These are phyloP conservation scores for Eimeria necatrix DNA, from an alignment of 169 alveolate species.

Conservation along the genomic window DNA sequence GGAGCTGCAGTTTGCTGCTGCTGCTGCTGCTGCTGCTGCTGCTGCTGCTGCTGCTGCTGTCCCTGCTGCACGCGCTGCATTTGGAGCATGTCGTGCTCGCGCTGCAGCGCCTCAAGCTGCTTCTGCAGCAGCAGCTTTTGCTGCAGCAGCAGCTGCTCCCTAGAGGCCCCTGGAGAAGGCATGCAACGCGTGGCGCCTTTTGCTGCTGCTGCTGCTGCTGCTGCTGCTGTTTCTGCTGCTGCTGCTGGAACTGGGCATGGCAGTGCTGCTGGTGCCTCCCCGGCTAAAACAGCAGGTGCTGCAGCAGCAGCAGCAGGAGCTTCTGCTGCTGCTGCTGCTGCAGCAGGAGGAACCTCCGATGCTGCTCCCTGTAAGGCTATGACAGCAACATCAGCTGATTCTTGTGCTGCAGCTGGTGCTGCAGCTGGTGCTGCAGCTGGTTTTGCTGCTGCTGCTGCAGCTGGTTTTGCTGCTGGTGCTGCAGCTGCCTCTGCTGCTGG, in stretches of 20 bases:
- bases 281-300: too few species aligned
- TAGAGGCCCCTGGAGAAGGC: too few species aligned
- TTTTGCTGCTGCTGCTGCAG: neutral
- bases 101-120: too few species aligned
- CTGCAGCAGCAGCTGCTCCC: too few species aligned
- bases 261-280: neutral
- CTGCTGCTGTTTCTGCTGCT: neutral
- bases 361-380: neutral
- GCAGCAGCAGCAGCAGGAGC: neutral
- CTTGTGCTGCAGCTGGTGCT: neutral
- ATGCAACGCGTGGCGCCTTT: too few species aligned
- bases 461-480: neutral
- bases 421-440: neutral
- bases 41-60: neutral
- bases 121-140: too few species aligned
- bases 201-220: too few species aligned
- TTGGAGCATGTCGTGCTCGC: too few species aligned
- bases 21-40: neutral
- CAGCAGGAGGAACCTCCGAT: neutral
- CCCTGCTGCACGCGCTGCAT: too few species aligned
- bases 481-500: neutral
- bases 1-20: neutral
- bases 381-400: neutral
- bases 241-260: neutral
- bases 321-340: neutral